These are phyloP conservation scores for Ophiocordyceps camponoti-floridani DNA, from an alignment of 2,329 filamentous ascomycete genomes.

Conservation along the genomic window DNA sequence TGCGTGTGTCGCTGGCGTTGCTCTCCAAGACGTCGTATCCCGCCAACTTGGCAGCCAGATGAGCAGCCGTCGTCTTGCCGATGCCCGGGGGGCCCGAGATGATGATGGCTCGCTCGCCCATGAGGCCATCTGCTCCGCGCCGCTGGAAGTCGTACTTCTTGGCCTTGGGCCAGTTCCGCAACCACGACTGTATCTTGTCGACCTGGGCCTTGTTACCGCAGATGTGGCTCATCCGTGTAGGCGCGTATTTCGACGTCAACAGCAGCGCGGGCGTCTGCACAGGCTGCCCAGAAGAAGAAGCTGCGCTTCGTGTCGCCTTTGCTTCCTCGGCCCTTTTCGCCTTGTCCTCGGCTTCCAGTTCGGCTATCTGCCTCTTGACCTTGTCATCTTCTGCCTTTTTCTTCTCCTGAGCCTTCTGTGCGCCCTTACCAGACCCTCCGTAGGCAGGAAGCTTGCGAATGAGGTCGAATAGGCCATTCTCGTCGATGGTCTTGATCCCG, in stretches of 20 bases:
- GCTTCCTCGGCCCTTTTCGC: constrained; percentile 32
- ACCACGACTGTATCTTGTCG: constrained; percentile 78
- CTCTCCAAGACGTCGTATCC: constrained; percentile 88
- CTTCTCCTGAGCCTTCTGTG: constrained; percentile 71
- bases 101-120: constrained; percentile 74
- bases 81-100: constrained; percentile 91
- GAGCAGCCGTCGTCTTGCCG: constrained; percentile 92
- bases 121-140: constrained; percentile 69
- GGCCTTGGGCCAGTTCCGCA: constrained; percentile 63
- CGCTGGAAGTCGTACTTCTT: constrained; percentile 69
- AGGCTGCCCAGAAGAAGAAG: constrained; percentile 21
- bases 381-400: constrained; percentile 71
- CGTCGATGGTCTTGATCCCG: constrained; percentile 81
- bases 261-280: constrained; percentile 44
- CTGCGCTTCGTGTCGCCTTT: constrained; percentile 27
- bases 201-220: constrained; percentile 88
- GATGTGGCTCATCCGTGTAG: constrained; percentile 67
- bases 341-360: constrained; percentile 73
- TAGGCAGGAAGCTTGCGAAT: constrained; percentile 67
- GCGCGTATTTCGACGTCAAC: constrained; percentile 93
- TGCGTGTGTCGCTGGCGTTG: constrained; percentile 89
- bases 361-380: constrained; percentile 58
- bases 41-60: constrained; percentile 81
- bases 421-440: constrained; percentile 76
- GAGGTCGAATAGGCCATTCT: constrained; percentile 76